Percentiles rank a stretch among this genome's conserved stretches.
Conservation (phyloP, 495 filamentous ascomycete genomes). For the Neurospora tetrasperma region DNA sequence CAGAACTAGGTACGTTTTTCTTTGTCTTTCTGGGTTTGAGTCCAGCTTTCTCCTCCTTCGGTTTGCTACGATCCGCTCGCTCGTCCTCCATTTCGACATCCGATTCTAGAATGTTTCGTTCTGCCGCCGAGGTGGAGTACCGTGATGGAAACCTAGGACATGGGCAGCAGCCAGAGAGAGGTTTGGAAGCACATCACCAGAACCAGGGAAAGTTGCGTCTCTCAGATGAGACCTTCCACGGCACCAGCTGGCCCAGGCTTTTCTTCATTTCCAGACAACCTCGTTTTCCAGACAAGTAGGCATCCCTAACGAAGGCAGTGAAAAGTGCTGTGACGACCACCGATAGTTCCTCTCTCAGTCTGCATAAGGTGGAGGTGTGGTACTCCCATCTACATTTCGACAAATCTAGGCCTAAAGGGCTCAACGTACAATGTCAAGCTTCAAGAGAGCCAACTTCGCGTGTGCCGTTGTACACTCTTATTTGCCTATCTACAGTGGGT, state of each 20-base stretch:
- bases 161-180: not conserved
- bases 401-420: not conserved
- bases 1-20: not conserved
- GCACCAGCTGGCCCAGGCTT: not conserved
- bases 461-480: not conserved
- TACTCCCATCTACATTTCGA: not conserved
- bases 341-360: not conserved
- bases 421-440: not conserved
- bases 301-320: not conserved
- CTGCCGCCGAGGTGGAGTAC: not conserved
- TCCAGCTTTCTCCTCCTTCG: not conserved
- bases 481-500: not conserved
- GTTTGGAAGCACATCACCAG: not conserved
- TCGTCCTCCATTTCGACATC: not conserved
- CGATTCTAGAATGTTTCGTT: not conserved
- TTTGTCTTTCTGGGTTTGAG: not conserved
- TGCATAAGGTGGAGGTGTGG: not conserved
- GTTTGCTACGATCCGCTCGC: not conserved
- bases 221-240: not conserved
- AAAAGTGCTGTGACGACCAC: not conserved
- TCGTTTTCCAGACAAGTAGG: not conserved
- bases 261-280: not conserved
- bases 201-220: not conserved
- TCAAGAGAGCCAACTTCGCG: not conserved
- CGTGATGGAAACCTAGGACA: not conserved